A percentile compares a stretch with the other conserved stretches of the same genome.
Evolutionary conservation across 805 yeast genomes (phyloP).

Genomic region (Teunomyces aglyptinius): DNA sequence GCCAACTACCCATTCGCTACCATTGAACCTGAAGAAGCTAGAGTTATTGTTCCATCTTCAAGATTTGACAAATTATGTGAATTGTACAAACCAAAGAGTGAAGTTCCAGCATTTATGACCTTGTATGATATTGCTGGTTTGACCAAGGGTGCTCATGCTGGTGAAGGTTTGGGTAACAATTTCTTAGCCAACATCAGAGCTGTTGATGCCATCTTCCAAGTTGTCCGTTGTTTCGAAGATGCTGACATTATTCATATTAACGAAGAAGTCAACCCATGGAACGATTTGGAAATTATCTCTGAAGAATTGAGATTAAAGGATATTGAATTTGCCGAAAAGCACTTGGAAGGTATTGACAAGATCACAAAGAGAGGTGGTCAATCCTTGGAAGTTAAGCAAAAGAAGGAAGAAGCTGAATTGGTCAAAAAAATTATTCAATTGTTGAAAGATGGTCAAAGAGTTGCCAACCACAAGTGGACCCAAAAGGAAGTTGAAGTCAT

Average conservation of each 20-base stretch:
- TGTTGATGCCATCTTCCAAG: slow-evolving; percentile 97
- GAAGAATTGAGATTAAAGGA: slow-evolving; percentile 95
- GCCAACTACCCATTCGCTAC: slow-evolving; percentile 99
- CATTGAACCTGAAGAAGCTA: slow-evolving; percentile 96
- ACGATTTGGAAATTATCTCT: slow-evolving; percentile 88
- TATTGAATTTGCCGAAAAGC: slow-evolving; percentile 88
- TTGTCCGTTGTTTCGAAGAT: slow-evolving; percentile 96
- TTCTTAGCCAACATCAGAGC: slow-evolving; percentile 95
- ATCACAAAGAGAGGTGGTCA: slow-evolving; percentile 86
- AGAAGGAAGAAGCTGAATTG: slow-evolving; percentile 79
- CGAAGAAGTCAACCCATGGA: slow-evolving; percentile 87
- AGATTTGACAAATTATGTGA: slow-evolving; percentile 76
- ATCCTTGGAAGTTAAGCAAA: slow-evolving; percentile 81
- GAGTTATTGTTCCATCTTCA: slow-evolving; percentile 89
- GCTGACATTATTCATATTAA: slow-evolving; percentile 97
- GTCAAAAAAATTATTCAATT: slow-evolving; percentile 71
- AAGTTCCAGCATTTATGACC: slow-evolving; percentile 90
- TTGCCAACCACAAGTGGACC: slow-evolving; percentile 85
- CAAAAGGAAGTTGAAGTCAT: slow-evolving; percentile 88
- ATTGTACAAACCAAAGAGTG: slow-evolving; percentile 77
- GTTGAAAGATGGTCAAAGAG: slow-evolving; percentile 82
- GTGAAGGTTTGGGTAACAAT: slow-evolving; percentile 98
- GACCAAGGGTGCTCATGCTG: slow-evolving; percentile 93
- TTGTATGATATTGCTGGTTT: slow-evolving; percentile 97
- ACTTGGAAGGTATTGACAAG: slow-evolving; percentile 73